A percentile compares a stretch with the other conserved stretches of the same genome.
These are phyloP conservation scores for Leccinum longicurvipes DNA, from an alignment of 768 basidiomycete genomes.

Conservation along the genomic window DNA sequence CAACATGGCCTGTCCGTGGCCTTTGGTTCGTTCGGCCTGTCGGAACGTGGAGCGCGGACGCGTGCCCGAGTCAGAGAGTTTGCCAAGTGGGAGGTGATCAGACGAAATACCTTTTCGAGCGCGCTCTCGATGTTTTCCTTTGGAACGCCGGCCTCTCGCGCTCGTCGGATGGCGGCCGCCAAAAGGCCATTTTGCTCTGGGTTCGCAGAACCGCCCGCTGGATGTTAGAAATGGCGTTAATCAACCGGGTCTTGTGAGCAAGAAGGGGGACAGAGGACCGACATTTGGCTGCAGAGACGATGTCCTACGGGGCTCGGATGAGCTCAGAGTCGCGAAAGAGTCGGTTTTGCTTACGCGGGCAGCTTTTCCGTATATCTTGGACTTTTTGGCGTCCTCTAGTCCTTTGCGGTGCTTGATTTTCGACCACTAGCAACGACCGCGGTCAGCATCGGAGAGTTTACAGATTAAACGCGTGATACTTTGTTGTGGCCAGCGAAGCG, in stretches of 20 bases:
- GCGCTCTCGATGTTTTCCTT: slow-evolving; percentile 68
- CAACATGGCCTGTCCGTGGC: slow-evolving; percentile 44
- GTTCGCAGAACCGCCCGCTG: slow-evolving; percentile 57
- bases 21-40: slow-evolving; percentile 49
- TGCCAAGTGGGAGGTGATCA: background rate
- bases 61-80: background rate
- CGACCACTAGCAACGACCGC: slow-evolving; percentile 50
- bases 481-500: slow-evolving; percentile 40
- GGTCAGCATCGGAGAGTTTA: slow-evolving; percentile 5
- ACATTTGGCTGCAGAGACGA: slow-evolving; percentile 60
- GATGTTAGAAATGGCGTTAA: background rate
- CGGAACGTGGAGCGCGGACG: background rate
- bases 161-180: slow-evolving; percentile 51
- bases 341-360: slow-evolving; percentile 42
- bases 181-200: slow-evolving; percentile 53
- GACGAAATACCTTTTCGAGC: slow-evolving; percentile 45
- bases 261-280: slow-evolving; percentile 16
- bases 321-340: background rate
- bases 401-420: slow-evolving; percentile 75
- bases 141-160: slow-evolving; percentile 57
- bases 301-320: slow-evolving; percentile 43
- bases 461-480: slow-evolving; percentile 18
- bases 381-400: slow-evolving; percentile 57
- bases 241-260: background rate
- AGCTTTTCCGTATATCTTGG: slow-evolving; percentile 53